Percentiles rank a stretch among this genome's conserved stretches.
phyloP scores from a whole-genome alignment of 306 rosid species.

The Urtica urens region DNA sequence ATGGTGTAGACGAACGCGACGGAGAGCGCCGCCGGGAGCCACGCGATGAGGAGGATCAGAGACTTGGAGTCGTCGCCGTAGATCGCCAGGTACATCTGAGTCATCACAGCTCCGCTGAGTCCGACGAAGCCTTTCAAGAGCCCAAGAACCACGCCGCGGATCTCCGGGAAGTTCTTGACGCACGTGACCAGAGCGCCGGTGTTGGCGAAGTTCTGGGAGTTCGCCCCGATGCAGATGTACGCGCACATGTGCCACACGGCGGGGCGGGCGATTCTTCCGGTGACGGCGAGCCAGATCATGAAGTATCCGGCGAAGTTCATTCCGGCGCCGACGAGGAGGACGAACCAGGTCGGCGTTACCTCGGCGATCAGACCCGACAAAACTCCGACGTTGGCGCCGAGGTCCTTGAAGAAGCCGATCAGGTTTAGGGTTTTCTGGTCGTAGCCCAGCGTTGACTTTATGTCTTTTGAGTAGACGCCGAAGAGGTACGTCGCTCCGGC shows the following conservation, averaged over 20 bases:
- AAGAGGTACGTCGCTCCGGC: constrained; percentile 39
- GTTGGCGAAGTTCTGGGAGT: constrained; percentile 40
- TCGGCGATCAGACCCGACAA: constrained; percentile 37
- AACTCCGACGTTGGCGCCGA: constrained; percentile 39
- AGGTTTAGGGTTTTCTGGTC: constrained; percentile 34
- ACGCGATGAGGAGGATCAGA: constrained; percentile 35
- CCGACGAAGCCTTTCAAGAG: constrained; percentile 43
- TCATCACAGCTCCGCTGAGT: constrained; percentile 42
- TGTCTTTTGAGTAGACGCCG: constrained; percentile 31
- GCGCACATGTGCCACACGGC: constrained; percentile 48
- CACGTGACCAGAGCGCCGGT: constrained; percentile 36
- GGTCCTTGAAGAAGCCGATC: constrained; percentile 36
- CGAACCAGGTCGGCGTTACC: constrained; percentile 41
- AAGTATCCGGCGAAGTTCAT: constrained; percentile 39
- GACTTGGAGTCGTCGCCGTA: constrained; percentile 33
- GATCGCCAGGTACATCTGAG: constrained; percentile 34
- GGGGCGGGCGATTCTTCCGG: constrained; percentile 27
- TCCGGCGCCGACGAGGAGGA: constrained; percentile 31
- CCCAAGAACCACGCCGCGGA: constrained; percentile 41
- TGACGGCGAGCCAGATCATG: constrained; percentile 41
- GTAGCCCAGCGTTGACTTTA: constrained; percentile 36
- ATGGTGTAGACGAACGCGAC: constrained; percentile 28
- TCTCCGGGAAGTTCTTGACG: constrained; percentile 43
- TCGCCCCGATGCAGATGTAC: constrained; percentile 36
- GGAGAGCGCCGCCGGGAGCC: constrained; percentile 41